Percentiles rank a stretch among this genome's conserved stretches.
Evolutionary conservation across 164 flowering plant species (phyloP).

Genomic region (Berberis thunbergii): DNA sequence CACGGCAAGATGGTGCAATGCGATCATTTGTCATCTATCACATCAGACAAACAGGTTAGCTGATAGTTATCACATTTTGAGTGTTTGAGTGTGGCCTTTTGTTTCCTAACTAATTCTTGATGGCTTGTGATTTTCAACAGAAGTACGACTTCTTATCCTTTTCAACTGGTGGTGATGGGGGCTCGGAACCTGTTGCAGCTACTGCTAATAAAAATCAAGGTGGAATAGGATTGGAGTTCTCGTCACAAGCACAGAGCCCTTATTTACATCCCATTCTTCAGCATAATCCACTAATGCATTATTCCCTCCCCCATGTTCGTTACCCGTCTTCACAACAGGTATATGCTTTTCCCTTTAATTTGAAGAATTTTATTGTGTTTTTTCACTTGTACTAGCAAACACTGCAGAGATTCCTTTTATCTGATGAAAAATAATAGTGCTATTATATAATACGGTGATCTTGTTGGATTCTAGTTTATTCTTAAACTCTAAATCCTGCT

Average conservation of each 20-base stretch:
- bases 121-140: slow-evolving; percentile 24
- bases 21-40: slow-evolving; percentile 12
- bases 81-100: not conserved
- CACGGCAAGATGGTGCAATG: slow-evolving; percentile 20
- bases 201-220: slow-evolving; percentile 2
- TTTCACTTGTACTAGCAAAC: not conserved
- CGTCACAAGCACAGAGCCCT: slow-evolving; percentile 24
- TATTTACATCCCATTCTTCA: slow-evolving; percentile 30
- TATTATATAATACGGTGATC: too few relatives aligned
- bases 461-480: too few relatives aligned
- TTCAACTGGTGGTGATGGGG: slow-evolving; percentile 24
- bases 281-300: slow-evolving; percentile 23
- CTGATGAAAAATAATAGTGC: too few relatives aligned
- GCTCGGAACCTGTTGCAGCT: slow-evolving; percentile 12
- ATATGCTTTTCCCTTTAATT: too few relatives aligned
- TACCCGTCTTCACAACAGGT: slow-evolving; percentile 40
- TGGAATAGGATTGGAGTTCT: slow-evolving; percentile 19
- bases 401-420: not conserved
- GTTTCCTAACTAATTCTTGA: slow-evolving; percentile 7
- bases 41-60: slow-evolving; percentile 37
- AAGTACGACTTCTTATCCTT: slow-evolving; percentile 44
- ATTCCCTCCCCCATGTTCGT: slow-evolving; percentile 20
- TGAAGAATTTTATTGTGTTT: not conserved
- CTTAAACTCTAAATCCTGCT: too few relatives aligned
- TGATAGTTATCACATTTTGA: not conserved